These are phyloP conservation scores for Aspergillus aculeatus DNA, from an alignment of 2,329 filamentous ascomycete genomes.

Conservation along the genomic window DNA sequence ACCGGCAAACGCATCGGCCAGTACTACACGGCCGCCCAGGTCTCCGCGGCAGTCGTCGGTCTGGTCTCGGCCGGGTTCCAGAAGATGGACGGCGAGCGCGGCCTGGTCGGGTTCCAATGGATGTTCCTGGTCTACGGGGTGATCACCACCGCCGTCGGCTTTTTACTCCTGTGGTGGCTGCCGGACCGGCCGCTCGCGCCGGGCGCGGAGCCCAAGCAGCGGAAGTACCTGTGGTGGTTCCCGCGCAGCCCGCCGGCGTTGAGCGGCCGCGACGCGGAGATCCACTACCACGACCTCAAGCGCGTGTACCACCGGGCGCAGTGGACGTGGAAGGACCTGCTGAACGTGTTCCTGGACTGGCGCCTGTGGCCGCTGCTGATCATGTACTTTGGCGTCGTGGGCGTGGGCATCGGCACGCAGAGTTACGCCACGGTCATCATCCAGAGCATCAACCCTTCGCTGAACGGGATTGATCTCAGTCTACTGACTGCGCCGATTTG, in stretches of 20 bases:
- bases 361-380: conserved; percentile 79
- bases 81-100: conserved; percentile 76
- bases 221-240: conserved; percentile 57
- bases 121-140: conserved; percentile 91
- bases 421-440: conserved; percentile 88
- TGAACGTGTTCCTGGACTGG: conserved; percentile 75
- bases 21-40: conserved; percentile 85
- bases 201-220: conserved; percentile 35
- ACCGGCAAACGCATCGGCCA: conserved; percentile 85
- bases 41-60: conserved; percentile 85
- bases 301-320: conserved; percentile 73
- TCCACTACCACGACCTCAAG: conserved; percentile 80
- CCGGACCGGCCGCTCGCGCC: conserved; percentile 77
- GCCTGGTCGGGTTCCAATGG: conserved; percentile 64
- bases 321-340: conserved; percentile 72
- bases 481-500: conserved; percentile 87
- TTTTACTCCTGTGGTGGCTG: conserved; percentile 82
- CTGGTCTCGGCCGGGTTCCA: conserved; percentile 90
- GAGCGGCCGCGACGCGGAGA: conserved; percentile 69
- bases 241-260: conserved; percentile 70
- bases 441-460: conserved; percentile 68
- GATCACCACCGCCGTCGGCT: conserved; percentile 68
- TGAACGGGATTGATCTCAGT: conserved; percentile 73
- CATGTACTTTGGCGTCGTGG: conserved; percentile 95
- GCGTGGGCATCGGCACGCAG: conserved; percentile 86